Conservation (phyloP, 225 moss, liverwort and hornwort species). For the Polytrichum formosum region DNA sequence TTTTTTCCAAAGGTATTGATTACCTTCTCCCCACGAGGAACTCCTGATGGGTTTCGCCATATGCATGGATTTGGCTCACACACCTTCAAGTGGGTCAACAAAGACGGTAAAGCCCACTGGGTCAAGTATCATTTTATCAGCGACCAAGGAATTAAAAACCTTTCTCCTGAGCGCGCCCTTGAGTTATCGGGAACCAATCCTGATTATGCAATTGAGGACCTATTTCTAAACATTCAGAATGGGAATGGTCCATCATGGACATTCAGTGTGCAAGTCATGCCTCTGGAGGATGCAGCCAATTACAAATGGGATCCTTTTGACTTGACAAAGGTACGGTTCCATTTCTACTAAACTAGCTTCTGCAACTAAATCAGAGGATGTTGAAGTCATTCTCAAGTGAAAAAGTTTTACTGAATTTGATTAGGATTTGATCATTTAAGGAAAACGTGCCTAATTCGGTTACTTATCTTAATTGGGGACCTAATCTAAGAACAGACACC, state of each 20-base stretch:
- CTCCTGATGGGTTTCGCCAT: conserved; percentile 76
- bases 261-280: conserved; percentile 81
- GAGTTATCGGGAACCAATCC: conserved; percentile 42
- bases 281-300: conserved; percentile 16
- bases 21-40: conserved; percentile 83
- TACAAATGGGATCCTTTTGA: conserved; percentile 36
- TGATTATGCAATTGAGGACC: conserved; percentile 60
- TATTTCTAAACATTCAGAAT: conserved; percentile 67
- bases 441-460: no score
- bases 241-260: conserved; percentile 85
- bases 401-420: no score
- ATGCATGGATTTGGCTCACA: conserved; percentile 91
- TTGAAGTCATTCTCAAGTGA: no score
- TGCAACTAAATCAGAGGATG: no score
- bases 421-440: not conserved
- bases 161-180: conserved; percentile 36
- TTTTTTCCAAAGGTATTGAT: conserved; percentile 53
- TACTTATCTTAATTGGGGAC: no score
- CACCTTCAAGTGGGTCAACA: conserved; percentile 76
- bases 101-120: conserved; percentile 38
- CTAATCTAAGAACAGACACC: no score
- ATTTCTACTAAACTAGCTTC: no score
- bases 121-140: conserved; percentile 53
- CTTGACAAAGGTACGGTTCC: conserved; percentile 1
- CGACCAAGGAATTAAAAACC: conserved; percentile 50